phyloP scores from a whole-genome alignment of 257 asterid genomes.

The Gynochthodes officinalis region DNA sequence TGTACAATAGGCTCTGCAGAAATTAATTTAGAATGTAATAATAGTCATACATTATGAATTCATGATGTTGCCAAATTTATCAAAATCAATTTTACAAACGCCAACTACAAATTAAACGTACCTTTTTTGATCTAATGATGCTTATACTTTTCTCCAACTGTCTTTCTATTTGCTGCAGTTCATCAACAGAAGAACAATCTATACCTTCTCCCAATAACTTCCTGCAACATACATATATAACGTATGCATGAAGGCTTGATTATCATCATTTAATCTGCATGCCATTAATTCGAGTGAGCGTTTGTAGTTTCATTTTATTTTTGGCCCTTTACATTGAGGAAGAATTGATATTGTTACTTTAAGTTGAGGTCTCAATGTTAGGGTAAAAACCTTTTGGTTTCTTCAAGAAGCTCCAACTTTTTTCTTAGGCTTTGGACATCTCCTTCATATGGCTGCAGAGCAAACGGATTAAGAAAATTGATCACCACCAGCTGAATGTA shows the following conservation, averaged over 20 bases:
- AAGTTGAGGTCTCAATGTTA: not conserved
- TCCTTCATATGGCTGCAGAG: conserved; percentile 37
- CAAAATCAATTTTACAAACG: not conserved
- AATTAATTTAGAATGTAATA: not conserved
- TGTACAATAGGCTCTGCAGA: conserved; percentile 32
- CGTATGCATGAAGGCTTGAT: too few relatives aligned
- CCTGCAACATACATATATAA: conserved; percentile 35
- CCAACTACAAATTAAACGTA: conserved; percentile 5
- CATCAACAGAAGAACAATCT: conserved; percentile 39
- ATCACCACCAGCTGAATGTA: not conserved
- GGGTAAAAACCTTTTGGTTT: conserved; percentile 39
- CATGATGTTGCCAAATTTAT: too few relatives aligned
- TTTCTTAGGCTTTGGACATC: conserved; percentile 26
- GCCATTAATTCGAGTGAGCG: not conserved
- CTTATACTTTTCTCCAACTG: conserved; percentile 48
- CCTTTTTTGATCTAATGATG: conserved; percentile 51
- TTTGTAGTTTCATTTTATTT: too few relatives aligned
- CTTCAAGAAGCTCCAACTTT: conserved; percentile 44
- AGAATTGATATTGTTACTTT: not conserved
- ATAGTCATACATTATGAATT: not conserved
- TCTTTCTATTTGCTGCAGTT: conserved; percentile 39
- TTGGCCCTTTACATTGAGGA: too few relatives aligned
- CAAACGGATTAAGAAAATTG: not conserved
- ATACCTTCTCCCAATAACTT: conserved; percentile 44
- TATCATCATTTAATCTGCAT: too few relatives aligned